Base-by-base conservation (phyloP, 306 rosid genomes). In the Sechiopsis laciniata region DNA sequence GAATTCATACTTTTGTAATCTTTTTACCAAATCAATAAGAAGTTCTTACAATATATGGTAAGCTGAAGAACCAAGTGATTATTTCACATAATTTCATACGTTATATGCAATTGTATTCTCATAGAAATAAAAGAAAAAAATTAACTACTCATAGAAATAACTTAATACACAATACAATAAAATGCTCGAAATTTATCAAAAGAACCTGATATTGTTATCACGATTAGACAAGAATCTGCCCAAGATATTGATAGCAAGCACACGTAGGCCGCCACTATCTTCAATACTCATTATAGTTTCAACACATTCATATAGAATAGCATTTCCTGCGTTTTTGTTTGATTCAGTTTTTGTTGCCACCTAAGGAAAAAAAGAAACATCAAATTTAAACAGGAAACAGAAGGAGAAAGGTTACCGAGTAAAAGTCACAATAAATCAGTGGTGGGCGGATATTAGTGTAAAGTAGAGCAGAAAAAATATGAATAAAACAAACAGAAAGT, bases 341-440 rank as follows among this genome's bases (percentile, higher is more conserved):
- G 99, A 89, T 83, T 94, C 99, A 2, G 99, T 94, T 89, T 91
- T 94, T 2, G 97, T 87, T 42, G 99, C 97, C 87, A 94, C 99
- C 99, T 94, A 80, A 63, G 81, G 74, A 77, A 71, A 61, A 61
- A 78, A 71, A 76, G n/a, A n/a, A n/a, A 73, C 51, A 20, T 80
- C 73, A 70, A 75, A 69, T 69, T 68, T 45, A 42, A 10, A 66
- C 10, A 22, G 42, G 62, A 51, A 76, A 71, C 75, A 52, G 57
- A 53, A 76, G 21, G 74, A 53, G 24, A 63, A 56, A 72, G 21
- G 72, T 19, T 76, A 58, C 76, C 52, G 69, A 32, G 60, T 73
- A 76, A 65, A 32, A 53, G 78, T 65, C 37, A 42, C 21, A 48
- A 76, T 73, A 50, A 26, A 65, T 42, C 54, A 65, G 71, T 59